phyloP scores from a whole-genome alignment of 495 filamentous ascomycete genomes.

The Sordaria brevicollis region DNA sequence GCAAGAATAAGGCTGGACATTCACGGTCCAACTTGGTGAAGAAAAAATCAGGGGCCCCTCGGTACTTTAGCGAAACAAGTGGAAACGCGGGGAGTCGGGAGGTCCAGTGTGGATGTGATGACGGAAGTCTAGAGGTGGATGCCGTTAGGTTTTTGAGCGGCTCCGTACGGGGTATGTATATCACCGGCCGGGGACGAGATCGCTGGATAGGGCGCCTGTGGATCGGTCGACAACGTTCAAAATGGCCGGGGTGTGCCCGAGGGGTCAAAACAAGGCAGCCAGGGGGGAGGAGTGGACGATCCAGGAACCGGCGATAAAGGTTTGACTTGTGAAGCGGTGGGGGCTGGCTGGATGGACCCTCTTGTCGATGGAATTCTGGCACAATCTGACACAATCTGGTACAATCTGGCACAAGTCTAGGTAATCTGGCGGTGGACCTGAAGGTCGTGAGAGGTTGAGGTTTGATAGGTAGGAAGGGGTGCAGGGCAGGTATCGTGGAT shows the following conservation, averaged over 20 bases:
- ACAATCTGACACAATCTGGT: slow-evolving; percentile 3
- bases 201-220: slow-evolving; percentile 1
- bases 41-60: background rate
- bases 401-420: slow-evolving; percentile 9
- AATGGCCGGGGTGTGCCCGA: slow-evolving; percentile 9
- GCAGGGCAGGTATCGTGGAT: slow-evolving; percentile 11
- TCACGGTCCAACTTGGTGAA: slow-evolving; percentile 6
- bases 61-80: background rate
- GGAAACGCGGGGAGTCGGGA: background rate
- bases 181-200: background rate
- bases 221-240: slow-evolving; percentile 12
- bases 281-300: background rate
- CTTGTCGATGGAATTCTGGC: slow-evolving; percentile 19
- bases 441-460: slow-evolving; percentile 9
- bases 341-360: slow-evolving; percentile 8
- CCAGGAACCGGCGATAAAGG: slow-evolving; percentile 21
- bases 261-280: slow-evolving; percentile 11
- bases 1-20: background rate
- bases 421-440: slow-evolving; percentile 21
- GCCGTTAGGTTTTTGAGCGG: background rate
- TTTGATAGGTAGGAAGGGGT: slow-evolving; percentile 19
- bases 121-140: background rate
- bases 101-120: background rate
- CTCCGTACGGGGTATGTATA: slow-evolving; percentile 1
- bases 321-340: slow-evolving; percentile 4